Conservation (phyloP, 805 yeast species). For the Pichia exigua region DNA sequence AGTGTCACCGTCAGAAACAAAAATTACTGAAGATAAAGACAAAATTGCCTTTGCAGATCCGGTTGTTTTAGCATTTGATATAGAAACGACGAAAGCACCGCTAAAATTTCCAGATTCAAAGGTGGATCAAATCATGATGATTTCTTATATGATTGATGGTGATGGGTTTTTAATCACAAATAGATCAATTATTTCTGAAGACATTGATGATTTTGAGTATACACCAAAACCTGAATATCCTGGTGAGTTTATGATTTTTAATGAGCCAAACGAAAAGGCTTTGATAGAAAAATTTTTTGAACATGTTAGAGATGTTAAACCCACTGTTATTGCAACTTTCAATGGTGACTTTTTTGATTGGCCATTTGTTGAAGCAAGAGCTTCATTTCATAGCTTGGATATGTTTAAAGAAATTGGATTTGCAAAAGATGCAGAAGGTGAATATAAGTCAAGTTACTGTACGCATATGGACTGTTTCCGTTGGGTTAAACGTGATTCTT, state of each 20-base stretch:
- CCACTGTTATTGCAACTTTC: constrained; percentile 96
- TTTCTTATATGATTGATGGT: constrained; percentile 98
- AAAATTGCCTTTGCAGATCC: constrained; percentile 96
- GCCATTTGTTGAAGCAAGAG: constrained; percentile 94
- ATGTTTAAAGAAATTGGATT: constrained; percentile 94
- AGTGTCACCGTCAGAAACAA: constrained; percentile 48
- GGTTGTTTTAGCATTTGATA: constrained; percentile 92
- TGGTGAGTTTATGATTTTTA: constrained; percentile 82
- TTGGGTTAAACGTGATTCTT: constrained; percentile 98
- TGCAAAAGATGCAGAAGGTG: constrained; percentile 80
- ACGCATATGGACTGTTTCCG: constrained; percentile 95
- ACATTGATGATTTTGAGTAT: constrained; percentile 94
- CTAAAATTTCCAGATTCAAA: constrained; percentile 90
- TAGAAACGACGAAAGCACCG: constrained; percentile 95
- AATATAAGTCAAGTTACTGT: constrained; percentile 86
- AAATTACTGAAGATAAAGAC: constrained; percentile 53
- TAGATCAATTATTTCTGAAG: constrained; percentile 87
- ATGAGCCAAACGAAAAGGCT: constrained; percentile 78
- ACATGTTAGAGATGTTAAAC: constrained; percentile 79
- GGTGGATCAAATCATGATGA: constrained; percentile 95
- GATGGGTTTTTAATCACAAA: constrained; percentile 92
- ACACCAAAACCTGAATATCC: constrained; percentile 96
- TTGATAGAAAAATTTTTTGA: constrained; percentile 74
- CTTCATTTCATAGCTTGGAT: constrained; percentile 73
- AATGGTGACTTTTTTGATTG: constrained; percentile 99